Evolutionary conservation across 441 rosid genomes (phyloP).

Genomic region (Gossypium schwendimanii): DNA sequence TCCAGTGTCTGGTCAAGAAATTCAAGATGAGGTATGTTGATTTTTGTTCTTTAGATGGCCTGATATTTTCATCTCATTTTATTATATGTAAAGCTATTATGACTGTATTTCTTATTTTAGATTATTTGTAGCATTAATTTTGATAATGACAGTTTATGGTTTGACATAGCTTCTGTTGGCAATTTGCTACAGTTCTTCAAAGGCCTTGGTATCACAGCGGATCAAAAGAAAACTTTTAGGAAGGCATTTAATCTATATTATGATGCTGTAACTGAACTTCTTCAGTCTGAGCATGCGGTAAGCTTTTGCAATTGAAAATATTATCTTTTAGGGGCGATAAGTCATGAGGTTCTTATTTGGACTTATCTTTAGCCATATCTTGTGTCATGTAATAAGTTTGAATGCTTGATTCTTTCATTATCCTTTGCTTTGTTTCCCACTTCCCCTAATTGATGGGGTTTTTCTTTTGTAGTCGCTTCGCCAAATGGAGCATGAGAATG

Average conservation of each 20-base stretch:
- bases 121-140: not conserved
- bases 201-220: slow-evolving; percentile 69
- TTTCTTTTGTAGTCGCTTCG: slow-evolving; percentile 55
- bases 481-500: slow-evolving; percentile 97
- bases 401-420: slow-evolving; percentile 9
- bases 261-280: slow-evolving; percentile 62
- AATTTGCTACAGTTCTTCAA: slow-evolving; percentile 62
- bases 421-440: slow-evolving; percentile 8
- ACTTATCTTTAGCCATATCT: not conserved
- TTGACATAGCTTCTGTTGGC: slow-evolving; percentile 23
- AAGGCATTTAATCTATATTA: slow-evolving; percentile 74
- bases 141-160: not conserved
- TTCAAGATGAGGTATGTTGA: slow-evolving; percentile 60
- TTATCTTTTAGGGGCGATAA: not conserved
- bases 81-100: not conserved
- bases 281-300: slow-evolving; percentile 50
- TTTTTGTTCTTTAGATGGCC: not conserved
- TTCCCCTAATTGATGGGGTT: slow-evolving; percentile 1
- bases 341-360: not conserved
- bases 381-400: not conserved
- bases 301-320: slow-evolving; percentile 6
- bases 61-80: not conserved
- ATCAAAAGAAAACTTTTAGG: slow-evolving; percentile 77
- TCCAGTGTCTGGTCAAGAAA: slow-evolving; percentile 72
- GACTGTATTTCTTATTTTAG: not conserved